phyloP scores from a whole-genome alignment of 2,329 filamentous ascomycete species.

The Penicillium fuscoglaucum region DNA sequence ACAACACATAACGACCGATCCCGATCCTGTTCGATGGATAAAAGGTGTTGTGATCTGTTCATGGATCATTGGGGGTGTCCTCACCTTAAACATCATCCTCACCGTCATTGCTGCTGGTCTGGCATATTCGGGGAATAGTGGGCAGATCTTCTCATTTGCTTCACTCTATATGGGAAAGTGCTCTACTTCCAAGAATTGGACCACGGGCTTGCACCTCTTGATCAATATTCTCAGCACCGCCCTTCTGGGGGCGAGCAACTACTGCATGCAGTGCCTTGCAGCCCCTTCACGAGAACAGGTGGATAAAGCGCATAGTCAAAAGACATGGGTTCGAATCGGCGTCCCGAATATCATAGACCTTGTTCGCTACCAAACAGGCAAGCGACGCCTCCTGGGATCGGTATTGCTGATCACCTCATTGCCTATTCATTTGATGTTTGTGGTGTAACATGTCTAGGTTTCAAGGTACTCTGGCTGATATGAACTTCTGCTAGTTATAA shows the following conservation, averaged over 20 bases:
- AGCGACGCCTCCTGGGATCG: not conserved
- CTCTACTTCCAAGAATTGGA: not conserved
- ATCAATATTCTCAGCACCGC: slow-evolving; percentile 4
- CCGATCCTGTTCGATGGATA: not conserved
- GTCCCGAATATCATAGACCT: slow-evolving; percentile 15
- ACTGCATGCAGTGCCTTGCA: slow-evolving; percentile 3
- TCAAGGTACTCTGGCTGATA: not conserved
- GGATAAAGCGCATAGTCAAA: slow-evolving; percentile 1
- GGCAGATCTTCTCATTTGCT: not conserved
- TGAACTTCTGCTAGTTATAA: not conserved
- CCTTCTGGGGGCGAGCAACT: slow-evolving; percentile 6
- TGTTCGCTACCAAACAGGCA: slow-evolving; percentile 19
- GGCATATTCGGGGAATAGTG: not conserved
- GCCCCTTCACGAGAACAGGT: not conserved
- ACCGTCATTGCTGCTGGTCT: not conserved
- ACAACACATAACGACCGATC: not conserved
- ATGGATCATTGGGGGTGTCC: not conserved
- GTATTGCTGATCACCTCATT: not conserved
- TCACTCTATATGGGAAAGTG: slow-evolving; percentile 1
- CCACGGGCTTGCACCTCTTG: not conserved
- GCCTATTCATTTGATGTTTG: slow-evolving; percentile 4
- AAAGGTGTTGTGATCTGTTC: not conserved
- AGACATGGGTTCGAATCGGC: slow-evolving; percentile 3
- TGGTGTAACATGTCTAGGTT: not conserved
- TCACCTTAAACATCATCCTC: not conserved